Conservation (phyloP, 2,329 filamentous ascomycete species). For the Chrysoporthe austroafricana region DNA sequence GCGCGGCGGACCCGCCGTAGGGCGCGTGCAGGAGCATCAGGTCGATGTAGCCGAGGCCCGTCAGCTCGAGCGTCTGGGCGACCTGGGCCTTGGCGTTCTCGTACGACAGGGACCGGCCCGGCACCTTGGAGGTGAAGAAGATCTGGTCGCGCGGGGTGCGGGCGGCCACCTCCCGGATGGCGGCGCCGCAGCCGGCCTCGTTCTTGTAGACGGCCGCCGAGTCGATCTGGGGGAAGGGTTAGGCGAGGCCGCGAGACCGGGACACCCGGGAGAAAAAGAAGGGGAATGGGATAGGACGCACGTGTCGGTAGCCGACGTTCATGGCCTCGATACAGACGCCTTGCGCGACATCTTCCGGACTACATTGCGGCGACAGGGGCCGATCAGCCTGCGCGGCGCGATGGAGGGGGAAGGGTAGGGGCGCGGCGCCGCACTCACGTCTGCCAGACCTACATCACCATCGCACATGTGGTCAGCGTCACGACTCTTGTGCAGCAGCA, state of each 20-base stretch:
- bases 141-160: constrained; percentile 51
- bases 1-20: constrained; percentile 57
- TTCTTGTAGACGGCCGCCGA: constrained; percentile 57
- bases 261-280: background rate
- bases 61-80: constrained; percentile 63
- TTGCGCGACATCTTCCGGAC: constrained; percentile 43
- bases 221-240: constrained; percentile 49
- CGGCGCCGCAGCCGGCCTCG: constrained; percentile 52
- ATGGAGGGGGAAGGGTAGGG: background rate
- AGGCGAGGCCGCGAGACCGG: background rate
- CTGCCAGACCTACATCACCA: constrained; percentile 51
- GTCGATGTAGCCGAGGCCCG: constrained; percentile 69
- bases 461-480: constrained; percentile 14
- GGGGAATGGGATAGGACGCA: constrained; percentile 33
- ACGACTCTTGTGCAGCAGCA: background rate
- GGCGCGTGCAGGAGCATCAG: constrained; percentile 67
- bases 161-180: constrained; percentile 44
- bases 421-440: constrained; percentile 44
- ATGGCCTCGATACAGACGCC: constrained; percentile 50
- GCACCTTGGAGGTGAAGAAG: constrained; percentile 62
- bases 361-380: constrained; percentile 15
- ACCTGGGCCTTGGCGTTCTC: constrained; percentile 67
- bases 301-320: constrained; percentile 57
- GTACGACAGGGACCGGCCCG: constrained; percentile 56
- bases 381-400: background rate